Percentiles rank a stretch among this genome's conserved stretches.
Evolutionary conservation across 768 basidiomycete species (phyloP).

Genomic region (Auriscalpium vulgare): DNA sequence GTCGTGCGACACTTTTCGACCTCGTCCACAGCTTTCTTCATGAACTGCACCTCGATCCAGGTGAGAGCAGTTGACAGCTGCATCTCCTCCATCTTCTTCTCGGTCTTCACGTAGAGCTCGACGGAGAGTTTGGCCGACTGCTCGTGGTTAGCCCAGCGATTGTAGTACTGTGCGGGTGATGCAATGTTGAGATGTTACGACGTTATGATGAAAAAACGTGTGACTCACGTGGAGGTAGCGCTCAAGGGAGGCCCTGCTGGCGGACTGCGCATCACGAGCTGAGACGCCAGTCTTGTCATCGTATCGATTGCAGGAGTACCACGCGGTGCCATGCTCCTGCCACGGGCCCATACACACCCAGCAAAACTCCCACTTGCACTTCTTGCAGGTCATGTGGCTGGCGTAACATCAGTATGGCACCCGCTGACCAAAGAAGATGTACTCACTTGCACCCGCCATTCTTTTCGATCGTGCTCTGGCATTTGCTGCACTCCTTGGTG

Average conservation of each 20-base stretch:
- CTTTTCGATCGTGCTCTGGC: slow-evolving; percentile 98
- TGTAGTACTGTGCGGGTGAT: slow-evolving; percentile 71
- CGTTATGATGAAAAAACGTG: not conserved
- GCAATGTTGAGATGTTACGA: no score
- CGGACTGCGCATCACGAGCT: slow-evolving; percentile 87
- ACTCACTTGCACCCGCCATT: slow-evolving; percentile 99
- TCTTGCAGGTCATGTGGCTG: slow-evolving; percentile 99
- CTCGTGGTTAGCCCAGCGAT: slow-evolving; percentile 99
- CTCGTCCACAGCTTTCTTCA: slow-evolving; percentile 96
- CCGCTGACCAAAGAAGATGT: not conserved
- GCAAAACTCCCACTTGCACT: slow-evolving; percentile 97
- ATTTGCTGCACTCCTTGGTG: slow-evolving; percentile 95
- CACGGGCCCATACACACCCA: slow-evolving; percentile 99
- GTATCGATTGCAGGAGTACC: slow-evolving; percentile 97
- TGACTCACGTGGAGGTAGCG: slow-evolving; percentile 86
- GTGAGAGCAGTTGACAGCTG: slow-evolving; percentile 86
- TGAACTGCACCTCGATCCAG: slow-evolving; percentile 99
- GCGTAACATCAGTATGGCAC: slow-evolving; percentile 10
- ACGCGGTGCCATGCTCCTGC: slow-evolving; percentile 93
- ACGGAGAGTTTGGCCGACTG: slow-evolving; percentile 95
- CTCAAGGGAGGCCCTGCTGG: slow-evolving; percentile 84
- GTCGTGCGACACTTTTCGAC: slow-evolving; percentile 87
- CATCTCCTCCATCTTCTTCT: slow-evolving; percentile 99
- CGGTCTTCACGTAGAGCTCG: slow-evolving; percentile 89
- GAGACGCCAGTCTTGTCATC: slow-evolving; percentile 87